Evolutionary conservation across 2,329 filamentous ascomycete genomes (phyloP).

Genomic region (Aspergillus sp.): DNA sequence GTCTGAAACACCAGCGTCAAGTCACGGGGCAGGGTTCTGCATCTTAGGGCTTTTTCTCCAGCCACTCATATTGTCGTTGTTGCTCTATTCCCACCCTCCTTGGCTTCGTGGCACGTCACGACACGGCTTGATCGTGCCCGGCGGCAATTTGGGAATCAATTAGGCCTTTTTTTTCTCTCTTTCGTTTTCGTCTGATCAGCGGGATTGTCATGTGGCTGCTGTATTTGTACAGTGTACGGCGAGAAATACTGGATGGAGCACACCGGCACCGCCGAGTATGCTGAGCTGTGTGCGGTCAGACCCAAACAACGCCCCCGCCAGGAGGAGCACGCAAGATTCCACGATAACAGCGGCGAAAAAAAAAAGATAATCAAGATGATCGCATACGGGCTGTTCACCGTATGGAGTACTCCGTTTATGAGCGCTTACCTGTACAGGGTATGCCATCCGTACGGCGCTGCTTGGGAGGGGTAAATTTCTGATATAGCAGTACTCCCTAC

Average conservation of each 20-base stretch:
- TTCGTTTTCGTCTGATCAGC: constrained; percentile 10
- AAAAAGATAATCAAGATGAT: neutral
- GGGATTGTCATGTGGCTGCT: constrained; percentile 13
- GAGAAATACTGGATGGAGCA: neutral
- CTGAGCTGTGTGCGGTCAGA: neutral
- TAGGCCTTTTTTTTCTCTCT: too few relatives aligned
- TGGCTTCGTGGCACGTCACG: neutral
- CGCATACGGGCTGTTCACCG: neutral
- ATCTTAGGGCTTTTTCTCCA: neutral
- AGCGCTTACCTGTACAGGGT: too few relatives aligned
- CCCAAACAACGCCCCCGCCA: neutral
- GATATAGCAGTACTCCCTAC: too few relatives aligned
- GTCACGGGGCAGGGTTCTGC: neutral
- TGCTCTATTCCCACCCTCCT: neutral
- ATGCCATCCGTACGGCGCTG: too few relatives aligned
- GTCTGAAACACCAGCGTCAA: neutral
- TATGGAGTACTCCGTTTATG: too few relatives aligned
- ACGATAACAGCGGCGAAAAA: neutral
- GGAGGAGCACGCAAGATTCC: neutral
- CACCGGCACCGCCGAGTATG: too few relatives aligned
- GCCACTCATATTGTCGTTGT: neutral
- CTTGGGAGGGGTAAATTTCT: neutral
- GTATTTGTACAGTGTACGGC: neutral
- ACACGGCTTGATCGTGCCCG: constrained; percentile 4
- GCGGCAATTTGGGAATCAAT: too few relatives aligned